Base-by-base conservation (phyloP, 2,329 filamentous ascomycete genomes). In the Stemphylium beticola region DNA sequence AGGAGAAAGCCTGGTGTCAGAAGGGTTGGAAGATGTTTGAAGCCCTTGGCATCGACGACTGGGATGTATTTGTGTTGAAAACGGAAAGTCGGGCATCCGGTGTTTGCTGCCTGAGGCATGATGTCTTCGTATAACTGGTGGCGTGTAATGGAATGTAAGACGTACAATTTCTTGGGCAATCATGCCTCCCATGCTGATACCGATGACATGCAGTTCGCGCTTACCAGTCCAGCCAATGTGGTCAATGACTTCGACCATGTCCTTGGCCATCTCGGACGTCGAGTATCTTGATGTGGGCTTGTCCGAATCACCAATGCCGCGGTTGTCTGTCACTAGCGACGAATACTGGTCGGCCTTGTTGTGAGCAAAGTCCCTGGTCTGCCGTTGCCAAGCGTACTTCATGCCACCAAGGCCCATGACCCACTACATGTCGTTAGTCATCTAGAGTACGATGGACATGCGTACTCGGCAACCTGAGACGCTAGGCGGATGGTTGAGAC, bases 181-280 rank as follows among this genome's bases (percentile, higher is more conserved):
- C 92, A 96, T 96, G 68, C 92, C 92, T 60, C 92, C 92, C 83
- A 96, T 90, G 55, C 88, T 91, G 61, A 93, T 86, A 51, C 92
- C 92, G 31, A 90, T 80, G 47, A 96, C 73, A 77, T 96, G 87
- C 12, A 88, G 63, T 46, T 84, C 72, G 79, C 81, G 77, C 65
- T 80, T 65, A 69, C 81, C 60, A 49, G 74, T 86, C 90, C 90
- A 96, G 58, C 85, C 86, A 9, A 95, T 72, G 65, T 90, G 83
- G 61, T 87, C 83, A 17, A 85, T 67, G 15, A 95, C 78, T 66
- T 95, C 90, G 60, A 93, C 70, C 20, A 85, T 75, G 76, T 96
- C 92, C 56, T 81, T 84, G 18, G 92, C 92, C 92, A 96, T 96
- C 65, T 91, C 89, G 34, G 84, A 87, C 2, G 92, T 95, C 26